Percentiles rank a stretch among this genome's conserved stretches.
phyloP scores from a whole-genome alignment of 345 rosid species.

The Clausena lansium region DNA sequence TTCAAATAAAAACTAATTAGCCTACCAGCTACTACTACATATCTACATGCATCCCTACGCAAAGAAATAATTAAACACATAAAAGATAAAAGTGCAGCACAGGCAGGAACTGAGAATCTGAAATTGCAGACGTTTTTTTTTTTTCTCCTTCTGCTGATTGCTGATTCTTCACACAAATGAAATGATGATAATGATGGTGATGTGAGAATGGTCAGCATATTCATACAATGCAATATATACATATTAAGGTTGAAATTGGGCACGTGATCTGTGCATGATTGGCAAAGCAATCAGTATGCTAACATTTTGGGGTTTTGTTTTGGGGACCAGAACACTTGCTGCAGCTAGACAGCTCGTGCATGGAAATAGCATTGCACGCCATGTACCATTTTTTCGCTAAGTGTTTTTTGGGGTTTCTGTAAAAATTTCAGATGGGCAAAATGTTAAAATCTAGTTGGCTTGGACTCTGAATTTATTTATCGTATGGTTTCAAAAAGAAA shows the following conservation, averaged over 20 bases:
- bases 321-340: conserved; percentile 18
- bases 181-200: conserved; percentile 1
- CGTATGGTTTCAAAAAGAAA: conserved; percentile 9
- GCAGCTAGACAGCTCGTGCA: conserved; percentile 30
- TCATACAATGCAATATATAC: background rate
- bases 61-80: too few relatives aligned
- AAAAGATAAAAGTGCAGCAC: background rate
- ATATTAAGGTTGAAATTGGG: conserved; percentile 26
- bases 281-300: conserved; percentile 33
- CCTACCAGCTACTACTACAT: too few relatives aligned
- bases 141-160: conserved; percentile 1
- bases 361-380: conserved; percentile 53
- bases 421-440: conserved; percentile 5
- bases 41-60: too few relatives aligned
- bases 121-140: background rate
- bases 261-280: conserved; percentile 42
- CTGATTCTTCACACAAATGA: background rate
- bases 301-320: conserved; percentile 12
- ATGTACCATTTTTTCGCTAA: conserved; percentile 33
- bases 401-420: conserved; percentile 19
- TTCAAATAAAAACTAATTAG: too few relatives aligned
- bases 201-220: background rate
- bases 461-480: background rate
- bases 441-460: background rate
- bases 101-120: background rate